phyloP scores from a whole-genome alignment of 2,329 filamentous ascomycete genomes.

The Lachnellula hyalina region DNA sequence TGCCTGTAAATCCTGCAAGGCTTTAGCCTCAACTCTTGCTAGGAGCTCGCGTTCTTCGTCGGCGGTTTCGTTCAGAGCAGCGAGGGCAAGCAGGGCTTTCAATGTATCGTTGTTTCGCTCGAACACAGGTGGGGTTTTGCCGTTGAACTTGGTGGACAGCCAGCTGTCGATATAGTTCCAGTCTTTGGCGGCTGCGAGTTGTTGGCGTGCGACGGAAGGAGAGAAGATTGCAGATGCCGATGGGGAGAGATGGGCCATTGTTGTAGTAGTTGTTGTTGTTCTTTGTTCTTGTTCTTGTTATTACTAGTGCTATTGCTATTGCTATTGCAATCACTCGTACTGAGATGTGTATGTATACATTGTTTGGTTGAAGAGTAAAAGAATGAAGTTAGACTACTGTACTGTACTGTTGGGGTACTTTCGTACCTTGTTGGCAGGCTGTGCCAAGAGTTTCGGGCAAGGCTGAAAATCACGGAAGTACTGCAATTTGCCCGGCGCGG shows the following conservation, averaged over 20 bases:
- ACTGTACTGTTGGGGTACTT: no score
- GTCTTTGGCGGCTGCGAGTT: slow-evolving; percentile 78
- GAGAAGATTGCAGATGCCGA: slow-evolving; percentile 52
- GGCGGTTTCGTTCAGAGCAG: slow-evolving; percentile 69
- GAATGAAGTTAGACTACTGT: no score
- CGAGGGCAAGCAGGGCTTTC: slow-evolving; percentile 66
- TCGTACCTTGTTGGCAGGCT: no score
- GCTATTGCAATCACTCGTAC: no score
- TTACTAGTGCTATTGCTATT: no score
- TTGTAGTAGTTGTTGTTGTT: not conserved
- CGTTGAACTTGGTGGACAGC: slow-evolving; percentile 66
- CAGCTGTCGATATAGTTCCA: slow-evolving; percentile 86
- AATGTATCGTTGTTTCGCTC: slow-evolving; percentile 85
- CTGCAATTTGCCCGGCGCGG: not conserved
- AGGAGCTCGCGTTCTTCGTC: slow-evolving; percentile 63
- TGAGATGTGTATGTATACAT: no score
- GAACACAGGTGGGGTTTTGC: slow-evolving; percentile 62
- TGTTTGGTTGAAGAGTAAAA: no score
- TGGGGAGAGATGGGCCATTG: slow-evolving; percentile 34
- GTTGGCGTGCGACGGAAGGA: slow-evolving; percentile 63
- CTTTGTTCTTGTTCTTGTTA: not conserved
- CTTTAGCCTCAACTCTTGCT: slow-evolving; percentile 52
- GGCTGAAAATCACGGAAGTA: not conserved
- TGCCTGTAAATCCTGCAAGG: slow-evolving; percentile 49
- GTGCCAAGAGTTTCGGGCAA: not conserved